phyloP scores from a whole-genome alignment of 2,329 filamentous ascomycete genomes.

The Knoxdaviesia capensis region DNA sequence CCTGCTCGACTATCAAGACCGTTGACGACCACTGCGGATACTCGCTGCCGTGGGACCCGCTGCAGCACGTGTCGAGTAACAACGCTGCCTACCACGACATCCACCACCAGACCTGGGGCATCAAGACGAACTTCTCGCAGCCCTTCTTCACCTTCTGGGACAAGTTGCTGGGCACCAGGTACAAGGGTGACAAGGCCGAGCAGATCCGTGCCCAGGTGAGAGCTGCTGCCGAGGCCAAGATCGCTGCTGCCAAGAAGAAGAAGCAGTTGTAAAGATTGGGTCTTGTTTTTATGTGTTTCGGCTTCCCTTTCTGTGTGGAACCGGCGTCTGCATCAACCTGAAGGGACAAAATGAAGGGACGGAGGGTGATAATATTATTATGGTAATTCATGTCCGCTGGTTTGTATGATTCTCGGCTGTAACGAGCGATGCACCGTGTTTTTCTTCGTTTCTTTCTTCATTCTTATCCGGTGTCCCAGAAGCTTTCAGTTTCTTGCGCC shows the following conservation, averaged over 20 bases:
- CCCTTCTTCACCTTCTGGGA: constrained; percentile 97
- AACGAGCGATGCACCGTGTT: too few species aligned
- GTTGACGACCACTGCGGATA: constrained; percentile 97
- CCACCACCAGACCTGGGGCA: constrained; percentile 97
- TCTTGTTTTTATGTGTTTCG: too few species aligned
- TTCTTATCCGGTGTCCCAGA: too few species aligned
- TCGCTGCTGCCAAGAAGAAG: background rate
- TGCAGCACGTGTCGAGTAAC: constrained; percentile 83
- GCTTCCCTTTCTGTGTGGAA: background rate
- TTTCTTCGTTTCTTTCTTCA: too few species aligned
- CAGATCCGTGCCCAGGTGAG: constrained; percentile 3
- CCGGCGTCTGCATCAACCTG: background rate
- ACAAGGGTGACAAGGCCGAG: constrained; percentile 40
- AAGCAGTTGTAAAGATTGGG: background rate
- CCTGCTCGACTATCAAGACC: constrained; percentile 78
- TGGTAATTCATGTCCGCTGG: too few species aligned
- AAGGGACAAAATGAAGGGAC: background rate
- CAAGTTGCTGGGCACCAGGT: constrained; percentile 58
- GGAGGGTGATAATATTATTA: too few species aligned
- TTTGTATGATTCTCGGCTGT: too few species aligned
- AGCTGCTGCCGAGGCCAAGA: constrained; percentile 1
- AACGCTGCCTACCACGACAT: constrained; percentile 96
- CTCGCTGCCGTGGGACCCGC: constrained; percentile 80
- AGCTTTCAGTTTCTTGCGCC: too few species aligned
- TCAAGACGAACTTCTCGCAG: constrained; percentile 87